Base-by-base conservation (phyloP, 176 grass and related monocot genomes). In the Carex parvula region DNA sequence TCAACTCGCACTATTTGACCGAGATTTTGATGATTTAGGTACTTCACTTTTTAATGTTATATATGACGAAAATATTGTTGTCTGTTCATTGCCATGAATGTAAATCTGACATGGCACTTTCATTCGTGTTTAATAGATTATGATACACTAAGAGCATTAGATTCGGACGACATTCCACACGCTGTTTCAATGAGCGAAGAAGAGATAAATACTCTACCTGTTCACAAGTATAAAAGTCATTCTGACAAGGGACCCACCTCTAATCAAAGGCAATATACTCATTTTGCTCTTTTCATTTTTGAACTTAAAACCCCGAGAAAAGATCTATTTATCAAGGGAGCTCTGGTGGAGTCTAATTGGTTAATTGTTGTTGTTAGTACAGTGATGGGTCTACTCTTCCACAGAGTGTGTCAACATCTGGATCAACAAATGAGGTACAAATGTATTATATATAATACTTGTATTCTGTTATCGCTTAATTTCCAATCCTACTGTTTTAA, bases 1-100 rank as follows among this genome's bases (percentile, higher is more conserved):
- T 68, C 93, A 98, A 83, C 93, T 98, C 64, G 96, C 93, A 54
- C 88, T 98, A 54, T 87, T 98, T 77, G 93, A 98, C 52, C 96
- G 93, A 1, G 96, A 98, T 79, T 95, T 98, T 83, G 96, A 98
- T 81, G 96, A 98, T 88, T 90, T 98, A 92, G 96, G 96, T 95
- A 79, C 2, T 53, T n/a, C 17, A 18, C 21, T 89, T 81, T 41
- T 44, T 10, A 35, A 81, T 17, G 52, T 46, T 53, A 44, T 17
- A 30, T 64, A 21, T 24, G 10, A 81, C 13, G 9, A 20, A 62
- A 39, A 41, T 81, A 59, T 18, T 20, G 37, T 52, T 52, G 5
- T 42, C 12, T 46, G 44, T 75, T 74, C n/a, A 4, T 60, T 32
- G 46, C 17, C 5, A n/a, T 80, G 57, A 80, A 80, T 13, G 13